phyloP scores from a whole-genome alignment of 106 monocot genomes.

The Platanthera zijinensis region DNA sequence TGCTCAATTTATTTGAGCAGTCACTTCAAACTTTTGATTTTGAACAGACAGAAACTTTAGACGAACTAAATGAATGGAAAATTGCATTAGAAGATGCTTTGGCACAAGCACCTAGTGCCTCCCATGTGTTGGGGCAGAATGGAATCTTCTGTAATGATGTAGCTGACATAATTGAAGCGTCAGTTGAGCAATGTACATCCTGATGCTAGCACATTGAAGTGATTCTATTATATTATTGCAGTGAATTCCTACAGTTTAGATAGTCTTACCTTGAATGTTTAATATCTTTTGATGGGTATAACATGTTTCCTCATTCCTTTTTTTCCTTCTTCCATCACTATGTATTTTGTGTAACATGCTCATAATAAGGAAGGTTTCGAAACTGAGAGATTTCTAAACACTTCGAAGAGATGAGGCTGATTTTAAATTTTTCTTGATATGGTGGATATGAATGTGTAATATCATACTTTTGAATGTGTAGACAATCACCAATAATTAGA shows the following conservation, averaged over 20 bases:
- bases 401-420: neutral
- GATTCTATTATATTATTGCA: neutral
- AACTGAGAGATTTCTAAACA: neutral
- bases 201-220: neutral
- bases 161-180: conserved; percentile 42
- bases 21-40: conserved; percentile 7
- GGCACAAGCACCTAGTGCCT: conserved; percentile 69
- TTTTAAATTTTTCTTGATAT: neutral
- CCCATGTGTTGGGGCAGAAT: conserved; percentile 41
- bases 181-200: conserved; percentile 54
- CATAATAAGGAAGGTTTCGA: neutral
- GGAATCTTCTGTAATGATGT: conserved; percentile 59
- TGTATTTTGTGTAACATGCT: neutral
- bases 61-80: conserved; percentile 90
- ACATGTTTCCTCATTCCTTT: neutral
- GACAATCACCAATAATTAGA: neutral
- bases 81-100: conserved; percentile 81
- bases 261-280: neutral
- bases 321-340: neutral
- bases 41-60: conserved; percentile 79
- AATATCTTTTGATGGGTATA: neutral
- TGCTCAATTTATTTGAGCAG: neutral
- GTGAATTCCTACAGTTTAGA: neutral
- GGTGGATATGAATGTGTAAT: neutral
- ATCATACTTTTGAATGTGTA: neutral